Conservation (phyloP, 306 rosid species). For the Amphicarpaea edgeworthii region DNA sequence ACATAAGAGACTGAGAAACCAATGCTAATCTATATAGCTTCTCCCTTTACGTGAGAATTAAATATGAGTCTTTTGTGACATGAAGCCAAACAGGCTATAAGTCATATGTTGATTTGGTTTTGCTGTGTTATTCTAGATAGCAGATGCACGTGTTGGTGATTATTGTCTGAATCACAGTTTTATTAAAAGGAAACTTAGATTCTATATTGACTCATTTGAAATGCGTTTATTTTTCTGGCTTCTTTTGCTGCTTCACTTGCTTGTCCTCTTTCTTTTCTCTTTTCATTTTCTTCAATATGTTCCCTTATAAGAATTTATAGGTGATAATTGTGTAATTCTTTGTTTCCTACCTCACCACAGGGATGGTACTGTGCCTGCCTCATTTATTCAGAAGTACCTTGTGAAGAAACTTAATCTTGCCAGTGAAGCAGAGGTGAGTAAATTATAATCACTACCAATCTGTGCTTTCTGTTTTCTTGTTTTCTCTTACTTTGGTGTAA, state of each 20-base stretch:
- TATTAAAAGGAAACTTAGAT: slow-evolving; percentile 5
- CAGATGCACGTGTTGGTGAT: not conserved
- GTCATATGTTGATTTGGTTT: slow-evolving; percentile 7
- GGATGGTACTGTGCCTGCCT: slow-evolving; percentile 89
- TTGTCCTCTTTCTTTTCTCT: slow-evolving; percentile 24
- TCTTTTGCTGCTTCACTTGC: slow-evolving; percentile 12
- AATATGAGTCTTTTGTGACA: not conserved
- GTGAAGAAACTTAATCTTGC: slow-evolving; percentile 86
- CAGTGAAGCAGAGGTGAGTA: slow-evolving; percentile 83
- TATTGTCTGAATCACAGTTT: slow-evolving; percentile 26
- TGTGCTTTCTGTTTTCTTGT: not conserved
- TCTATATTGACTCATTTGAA: slow-evolving; percentile 30
- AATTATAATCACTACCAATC: slow-evolving; percentile 35
- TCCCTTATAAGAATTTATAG: slow-evolving; percentile 17
- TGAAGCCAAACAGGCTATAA: not conserved
- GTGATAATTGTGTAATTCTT: slow-evolving; percentile 36
- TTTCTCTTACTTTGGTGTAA: slow-evolving; percentile 1
- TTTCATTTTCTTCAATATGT: slow-evolving; percentile 10
- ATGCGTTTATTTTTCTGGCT: slow-evolving; percentile 19
- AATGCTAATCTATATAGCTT: not conserved
- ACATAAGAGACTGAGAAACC: not conserved
- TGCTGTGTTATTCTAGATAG: slow-evolving; percentile 5
- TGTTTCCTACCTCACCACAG: slow-evolving; percentile 55
- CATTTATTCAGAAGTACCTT: slow-evolving; percentile 88
- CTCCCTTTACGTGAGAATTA: not conserved